Evolutionary conservation across 2,329 filamentous ascomycete genomes (phyloP).

Genomic region (Basipetospora sp.): DNA sequence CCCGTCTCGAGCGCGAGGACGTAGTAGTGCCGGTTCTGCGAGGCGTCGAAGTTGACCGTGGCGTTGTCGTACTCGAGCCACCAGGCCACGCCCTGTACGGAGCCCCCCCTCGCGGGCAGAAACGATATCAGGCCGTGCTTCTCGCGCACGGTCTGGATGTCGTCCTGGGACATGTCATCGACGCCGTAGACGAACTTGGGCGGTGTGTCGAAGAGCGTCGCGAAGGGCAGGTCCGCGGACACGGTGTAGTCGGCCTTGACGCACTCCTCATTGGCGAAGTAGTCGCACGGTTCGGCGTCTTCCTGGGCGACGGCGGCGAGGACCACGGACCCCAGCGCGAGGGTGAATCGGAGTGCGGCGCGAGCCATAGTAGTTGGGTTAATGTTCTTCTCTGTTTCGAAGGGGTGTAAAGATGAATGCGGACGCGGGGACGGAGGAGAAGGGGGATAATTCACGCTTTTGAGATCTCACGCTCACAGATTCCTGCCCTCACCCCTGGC

Average conservation of each 20-base stretch:
- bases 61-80: slow-evolving; percentile 4
- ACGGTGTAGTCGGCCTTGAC: background rate
- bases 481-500: too few relatives aligned
- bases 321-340: too few relatives aligned
- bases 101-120: slow-evolving; percentile 1
- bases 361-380: too few relatives aligned
- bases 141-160: slow-evolving; percentile 2
- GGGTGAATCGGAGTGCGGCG: too few relatives aligned
- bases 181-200: slow-evolving; percentile 5
- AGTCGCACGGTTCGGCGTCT: too few relatives aligned
- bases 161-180: slow-evolving; percentile 4
- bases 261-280: background rate
- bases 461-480: too few relatives aligned
- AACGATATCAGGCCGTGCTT: too few relatives aligned
- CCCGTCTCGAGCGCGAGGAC: slow-evolving; percentile 5
- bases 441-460: too few relatives aligned
- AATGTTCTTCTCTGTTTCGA: too few relatives aligned
- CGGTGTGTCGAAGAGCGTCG: slow-evolving; percentile 4
- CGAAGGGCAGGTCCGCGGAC: background rate
- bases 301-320: too few relatives aligned
- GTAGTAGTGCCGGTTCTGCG: slow-evolving; percentile 5
- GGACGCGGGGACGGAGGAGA: too few relatives aligned
- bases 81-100: slow-evolving; percentile 5
- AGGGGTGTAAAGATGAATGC: too few relatives aligned
- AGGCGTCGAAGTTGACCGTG: slow-evolving; percentile 1